These are phyloP conservation scores for Solanum hybrid DNA, from an alignment of 305 asterid genomes.

Conservation along the genomic window DNA sequence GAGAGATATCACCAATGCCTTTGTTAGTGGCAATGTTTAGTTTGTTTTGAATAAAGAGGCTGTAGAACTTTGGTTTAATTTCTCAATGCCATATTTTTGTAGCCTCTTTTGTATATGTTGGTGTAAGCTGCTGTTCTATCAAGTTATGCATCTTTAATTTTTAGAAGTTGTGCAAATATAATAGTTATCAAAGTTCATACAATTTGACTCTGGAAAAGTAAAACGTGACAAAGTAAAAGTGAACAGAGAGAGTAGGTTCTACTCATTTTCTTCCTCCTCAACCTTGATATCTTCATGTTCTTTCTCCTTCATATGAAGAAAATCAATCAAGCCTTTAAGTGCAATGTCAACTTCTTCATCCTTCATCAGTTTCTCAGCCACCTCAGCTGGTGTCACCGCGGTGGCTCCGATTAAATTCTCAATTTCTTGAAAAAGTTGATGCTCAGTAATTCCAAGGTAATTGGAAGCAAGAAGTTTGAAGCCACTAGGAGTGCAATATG, in stretches of 20 bases:
- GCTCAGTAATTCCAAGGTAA: constrained; percentile 21
- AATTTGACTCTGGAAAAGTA: background rate
- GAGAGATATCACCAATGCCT: constrained; percentile 8
- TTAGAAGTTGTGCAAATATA: background rate
- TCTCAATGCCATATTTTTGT: background rate
- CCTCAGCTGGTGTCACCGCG: constrained; percentile 30
- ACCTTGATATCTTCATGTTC: background rate
- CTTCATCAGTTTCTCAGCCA: constrained; percentile 34
- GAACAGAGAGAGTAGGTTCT: background rate
- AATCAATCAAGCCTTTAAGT: constrained; percentile 16
- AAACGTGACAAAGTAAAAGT: background rate
- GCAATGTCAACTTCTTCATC: constrained; percentile 19
- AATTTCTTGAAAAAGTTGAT: constrained; percentile 3
- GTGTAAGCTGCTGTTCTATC: background rate
- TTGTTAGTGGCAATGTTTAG: constrained; percentile 12
- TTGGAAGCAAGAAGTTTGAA: constrained; percentile 25
- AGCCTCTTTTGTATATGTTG: background rate
- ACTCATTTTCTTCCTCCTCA: background rate
- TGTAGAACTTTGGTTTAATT: background rate
- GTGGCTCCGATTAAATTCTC: constrained; percentile 10
- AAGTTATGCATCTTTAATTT: background rate
- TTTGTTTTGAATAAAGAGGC: constrained; percentile 21
- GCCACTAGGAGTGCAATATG: constrained; percentile 30
- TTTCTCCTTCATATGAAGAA: constrained; percentile 18
- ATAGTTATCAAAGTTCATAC: background rate